Evolutionary conservation across 192 early-diverging fungal species (phyloP), one percentile per base, ranked within the genome.

Genomic region (Coemansia sp.): DNA sequence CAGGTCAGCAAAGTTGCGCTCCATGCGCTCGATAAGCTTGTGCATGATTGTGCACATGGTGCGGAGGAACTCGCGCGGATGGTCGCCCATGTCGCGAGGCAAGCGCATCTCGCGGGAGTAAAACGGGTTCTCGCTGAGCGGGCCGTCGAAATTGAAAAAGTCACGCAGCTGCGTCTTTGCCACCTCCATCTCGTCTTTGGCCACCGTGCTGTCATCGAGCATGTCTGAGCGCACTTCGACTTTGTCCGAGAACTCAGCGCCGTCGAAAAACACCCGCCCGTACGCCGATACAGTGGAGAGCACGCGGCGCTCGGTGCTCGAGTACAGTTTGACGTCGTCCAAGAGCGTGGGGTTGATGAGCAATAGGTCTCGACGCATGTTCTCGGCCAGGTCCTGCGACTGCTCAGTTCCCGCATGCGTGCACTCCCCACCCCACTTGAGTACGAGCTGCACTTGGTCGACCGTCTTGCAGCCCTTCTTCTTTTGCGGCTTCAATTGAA

Each of bases 381-480:
- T 96, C 61, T 94, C 91, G 24, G 92, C 97, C 61, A 99, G 76
- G 68, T 99, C 97, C 69, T 89, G 88, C 6, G 91, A 90, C 76
- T 99, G 97, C 68, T 93, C 89, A 6, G 80, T 82, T 6, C 95
- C 97, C 3, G 94, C 93, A 73, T 99, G 97, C 10, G 97, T 99
- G 72, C 96, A 96, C 80, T 92, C 91, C 54, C 92, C 97, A 56
- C 95, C 95, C 97, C 97, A 98, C 74, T 98, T 98, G 36, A 97
- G 91, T 79, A 97, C 92, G 36, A 99, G 75, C 84, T 95, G 93
- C 16, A 96, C 84, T 13, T 21, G 41, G 41, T 34, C 27, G 21
- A 61, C 56, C 42, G 68, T 46, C 67, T 68, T 60, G 59, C 36
- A 39, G 16, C 59, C 59, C 63, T 93, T 93, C 61, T 73, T 85